A percentile compares a stretch with the other conserved stretches of the same genome.
Evolutionary conservation across 257 asterid species (phyloP).

Genomic region (Nicotiana benthamiana): DNA sequence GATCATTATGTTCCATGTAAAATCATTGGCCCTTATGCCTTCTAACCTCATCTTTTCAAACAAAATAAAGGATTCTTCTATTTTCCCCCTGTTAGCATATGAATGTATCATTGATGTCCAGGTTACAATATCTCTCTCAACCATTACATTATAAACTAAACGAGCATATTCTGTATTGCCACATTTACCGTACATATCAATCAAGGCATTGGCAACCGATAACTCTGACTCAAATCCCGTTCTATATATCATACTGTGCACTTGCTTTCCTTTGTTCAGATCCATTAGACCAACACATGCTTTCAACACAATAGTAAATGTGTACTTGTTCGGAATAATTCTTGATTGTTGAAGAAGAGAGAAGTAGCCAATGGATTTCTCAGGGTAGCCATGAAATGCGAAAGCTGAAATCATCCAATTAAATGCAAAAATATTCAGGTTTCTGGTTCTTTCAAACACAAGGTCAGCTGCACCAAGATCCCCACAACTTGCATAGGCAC

Average conservation of each 20-base stretch:
- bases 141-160: constrained; percentile 43
- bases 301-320: constrained; percentile 40
- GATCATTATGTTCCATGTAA: constrained; percentile 53
- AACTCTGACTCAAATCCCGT: constrained; percentile 31
- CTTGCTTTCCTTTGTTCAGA: constrained; percentile 39
- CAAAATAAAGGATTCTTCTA: constrained; percentile 34
- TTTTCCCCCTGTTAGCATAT: constrained; percentile 33
- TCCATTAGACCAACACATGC: constrained; percentile 42
- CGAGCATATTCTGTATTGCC: constrained; percentile 28
- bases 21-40: constrained; percentile 41
- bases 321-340: constrained; percentile 32
- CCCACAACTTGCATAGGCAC: constrained; percentile 52
- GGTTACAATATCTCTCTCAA: constrained; percentile 46
- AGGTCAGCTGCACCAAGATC: constrained; percentile 35
- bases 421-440: constrained; percentile 45
- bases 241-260: constrained; percentile 36
- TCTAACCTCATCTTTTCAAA: constrained; percentile 43
- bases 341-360: constrained; percentile 33
- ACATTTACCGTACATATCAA: constrained; percentile 45
- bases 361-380: constrained; percentile 41
- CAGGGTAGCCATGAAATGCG: constrained; percentile 27
- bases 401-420: constrained; percentile 55
- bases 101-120: constrained; percentile 59
- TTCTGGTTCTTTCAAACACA: constrained; percentile 30
- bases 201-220: constrained; percentile 38